Evolutionary conservation across 2,329 filamentous ascomycete species (phyloP).

Genomic region (Penicillium digitatum): DNA sequence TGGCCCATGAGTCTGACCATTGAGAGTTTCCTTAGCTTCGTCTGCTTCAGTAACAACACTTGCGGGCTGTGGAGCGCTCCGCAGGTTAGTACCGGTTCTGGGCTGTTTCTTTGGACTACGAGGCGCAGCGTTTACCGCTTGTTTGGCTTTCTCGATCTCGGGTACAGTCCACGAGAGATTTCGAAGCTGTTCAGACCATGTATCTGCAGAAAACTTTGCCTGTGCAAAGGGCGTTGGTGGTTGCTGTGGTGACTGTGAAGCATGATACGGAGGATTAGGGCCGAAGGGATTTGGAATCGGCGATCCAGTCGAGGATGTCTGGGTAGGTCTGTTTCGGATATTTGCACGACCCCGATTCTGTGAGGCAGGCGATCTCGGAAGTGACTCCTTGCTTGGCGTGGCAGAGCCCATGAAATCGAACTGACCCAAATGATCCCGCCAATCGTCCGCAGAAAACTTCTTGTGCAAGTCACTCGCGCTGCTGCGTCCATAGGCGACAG

Average conservation of each 20-base stretch:
- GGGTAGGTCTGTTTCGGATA: slow-evolving; percentile 20
- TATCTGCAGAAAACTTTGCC: slow-evolving; percentile 37
- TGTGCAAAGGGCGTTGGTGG: slow-evolving; percentile 32
- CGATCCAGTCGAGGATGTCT: slow-evolving; percentile 15
- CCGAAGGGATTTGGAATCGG: slow-evolving; percentile 20
- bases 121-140: slow-evolving; percentile 25
- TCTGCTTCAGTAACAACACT: slow-evolving; percentile 40
- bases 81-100: slow-evolving; percentile 27
- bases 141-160: slow-evolving; percentile 25
- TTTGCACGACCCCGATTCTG: slow-evolving; percentile 23
- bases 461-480: slow-evolving; percentile 35
- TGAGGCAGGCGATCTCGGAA: slow-evolving; percentile 16
- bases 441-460: slow-evolving; percentile 43
- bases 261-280: slow-evolving; percentile 12
- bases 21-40: slow-evolving; percentile 34
- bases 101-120: slow-evolving; percentile 36
- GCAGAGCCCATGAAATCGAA: slow-evolving; percentile 38
- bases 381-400: slow-evolving; percentile 22
- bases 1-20: slow-evolving; percentile 19
- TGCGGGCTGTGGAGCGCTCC: slow-evolving; percentile 31
- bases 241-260: slow-evolving; percentile 14
- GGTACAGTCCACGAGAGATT: slow-evolving; percentile 34
- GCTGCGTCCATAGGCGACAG: slow-evolving; percentile 30
- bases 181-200: slow-evolving; percentile 39
- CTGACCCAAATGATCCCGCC: slow-evolving; percentile 36